A percentile compares a stretch with the other conserved stretches of the same genome.
Conservation (phyloP, 495 filamentous ascomycete genomes). For the Neurospora pannonica region DNA sequence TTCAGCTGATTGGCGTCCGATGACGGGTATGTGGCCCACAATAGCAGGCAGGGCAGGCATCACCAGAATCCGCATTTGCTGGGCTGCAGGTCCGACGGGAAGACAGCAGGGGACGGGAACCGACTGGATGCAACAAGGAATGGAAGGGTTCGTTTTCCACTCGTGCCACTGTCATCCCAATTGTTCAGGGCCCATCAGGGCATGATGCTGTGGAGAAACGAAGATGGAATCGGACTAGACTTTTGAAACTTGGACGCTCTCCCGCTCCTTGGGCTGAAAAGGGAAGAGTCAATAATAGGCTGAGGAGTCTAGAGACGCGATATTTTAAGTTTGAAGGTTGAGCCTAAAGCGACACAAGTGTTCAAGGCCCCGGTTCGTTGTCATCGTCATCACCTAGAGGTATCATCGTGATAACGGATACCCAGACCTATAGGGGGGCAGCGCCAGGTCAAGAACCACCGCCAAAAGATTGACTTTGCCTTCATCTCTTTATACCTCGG, state of each 20-base stretch:
- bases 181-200: not conserved
- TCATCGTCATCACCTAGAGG: not conserved
- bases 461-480: not conserved
- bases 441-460: not conserved
- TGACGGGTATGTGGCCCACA: not conserved
- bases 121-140: not conserved
- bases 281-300: not conserved
- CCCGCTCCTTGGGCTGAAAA: not conserved
- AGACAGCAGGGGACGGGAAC: not conserved
- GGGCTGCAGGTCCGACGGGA: not conserved
- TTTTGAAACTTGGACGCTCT: not conserved
- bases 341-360: no score
- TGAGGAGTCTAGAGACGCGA: not conserved
- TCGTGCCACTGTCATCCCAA: not conserved
- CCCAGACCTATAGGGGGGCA: not conserved
- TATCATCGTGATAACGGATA: not conserved
- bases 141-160: not conserved
- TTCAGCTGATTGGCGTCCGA: not conserved
- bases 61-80: not conserved
- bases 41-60: not conserved
- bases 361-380: not conserved
- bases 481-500: not conserved
- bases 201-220: not conserved
- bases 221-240: not conserved
- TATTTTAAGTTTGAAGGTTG: not conserved